Evolutionary conservation across 2,329 filamentous ascomycete genomes (phyloP).

Genomic region (Botryosphaeria dothidea): DNA sequence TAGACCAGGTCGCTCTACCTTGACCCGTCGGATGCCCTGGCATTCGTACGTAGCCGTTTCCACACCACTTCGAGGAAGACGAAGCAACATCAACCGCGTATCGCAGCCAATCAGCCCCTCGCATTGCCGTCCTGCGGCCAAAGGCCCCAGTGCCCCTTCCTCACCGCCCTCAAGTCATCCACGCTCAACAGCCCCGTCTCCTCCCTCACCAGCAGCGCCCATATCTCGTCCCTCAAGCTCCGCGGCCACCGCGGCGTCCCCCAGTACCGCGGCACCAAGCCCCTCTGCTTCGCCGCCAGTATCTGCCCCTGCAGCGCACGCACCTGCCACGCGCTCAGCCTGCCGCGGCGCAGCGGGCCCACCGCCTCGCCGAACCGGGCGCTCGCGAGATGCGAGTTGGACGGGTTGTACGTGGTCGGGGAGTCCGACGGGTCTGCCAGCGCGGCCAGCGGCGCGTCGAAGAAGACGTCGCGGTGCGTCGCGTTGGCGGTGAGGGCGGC

Average conservation of each 20-base stretch:
- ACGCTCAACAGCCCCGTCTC: conserved; percentile 58
- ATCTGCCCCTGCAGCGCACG: conserved; percentile 53
- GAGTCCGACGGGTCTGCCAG: conserved; percentile 30
- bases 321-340: conserved; percentile 49
- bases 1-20: too few relatives aligned
- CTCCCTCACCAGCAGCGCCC: conserved; percentile 54
- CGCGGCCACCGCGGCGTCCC: conserved; percentile 57
- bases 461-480: conserved; percentile 55
- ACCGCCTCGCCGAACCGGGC: conserved; percentile 58
- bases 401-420: conserved; percentile 53
- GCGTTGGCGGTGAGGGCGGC: conserved; percentile 29
- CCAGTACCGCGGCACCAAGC: conserved; percentile 60
- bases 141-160: not conserved
- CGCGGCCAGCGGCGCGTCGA: conserved; percentile 50
- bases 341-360: conserved; percentile 40
- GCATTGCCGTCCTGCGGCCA: not conserved
- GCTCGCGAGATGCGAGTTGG: conserved; percentile 70
- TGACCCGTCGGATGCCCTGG: too few relatives aligned
- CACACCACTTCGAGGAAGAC: too few relatives aligned
- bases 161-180: conserved; percentile 49
- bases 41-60: too few relatives aligned
- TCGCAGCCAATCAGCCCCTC: not conserved
- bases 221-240: conserved; percentile 55
- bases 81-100: not conserved
- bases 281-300: conserved; percentile 50